Base-by-base conservation (phyloP, 2,329 filamentous ascomycete genomes). In the Bipolaris sorokiniana region DNA sequence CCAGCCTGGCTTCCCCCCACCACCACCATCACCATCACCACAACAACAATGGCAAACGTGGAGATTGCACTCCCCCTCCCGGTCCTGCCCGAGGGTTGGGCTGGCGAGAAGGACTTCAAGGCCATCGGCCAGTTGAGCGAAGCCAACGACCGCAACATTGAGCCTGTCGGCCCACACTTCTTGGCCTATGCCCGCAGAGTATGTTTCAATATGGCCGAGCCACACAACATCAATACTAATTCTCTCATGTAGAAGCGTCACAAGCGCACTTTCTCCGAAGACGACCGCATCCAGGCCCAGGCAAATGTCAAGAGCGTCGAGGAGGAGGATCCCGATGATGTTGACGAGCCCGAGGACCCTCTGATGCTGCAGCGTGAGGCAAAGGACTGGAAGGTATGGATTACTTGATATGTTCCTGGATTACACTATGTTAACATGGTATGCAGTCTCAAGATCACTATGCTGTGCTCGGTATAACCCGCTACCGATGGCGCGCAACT, bases 231-330 rank as follows among this genome's bases (percentile, higher is more conserved):
- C 37, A 53, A 13, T 44, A 51, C 68, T 71, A 60, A 74, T 59
- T 5, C 23, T 20, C 3, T 7, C 13, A 10, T 71, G 53, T 62
- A 87, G 81, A 86, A 85, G 80, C 90, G 93, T 65, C 93, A 98
- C 81, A 92, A 96, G 83, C 92, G 95, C 74, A 99, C 95, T 49
- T 99, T 99, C 81, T 96, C 91, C 73, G 94, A 99, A 81, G 95
- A 99, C 80, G 95, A 99, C 78, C 90, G 93, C 66, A 96, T 99
- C 76, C 92, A 97, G 82, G 95, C 95, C 47, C 90, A 96, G 79
- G 88, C 96, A 79, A 92, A 89, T 68, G 92, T 93, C 75, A 97
- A 96, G 87, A 97, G 96, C 80, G 88, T 96, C 53, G 94, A 98
- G 79, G 90, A 95, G 64, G 90, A 92, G 52, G 92, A 97, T 56